Percentiles rank a stretch among this genome's conserved stretches.
Conservation (phyloP, 1,284 basidiomycete species). For the Waitea zeae region DNA sequence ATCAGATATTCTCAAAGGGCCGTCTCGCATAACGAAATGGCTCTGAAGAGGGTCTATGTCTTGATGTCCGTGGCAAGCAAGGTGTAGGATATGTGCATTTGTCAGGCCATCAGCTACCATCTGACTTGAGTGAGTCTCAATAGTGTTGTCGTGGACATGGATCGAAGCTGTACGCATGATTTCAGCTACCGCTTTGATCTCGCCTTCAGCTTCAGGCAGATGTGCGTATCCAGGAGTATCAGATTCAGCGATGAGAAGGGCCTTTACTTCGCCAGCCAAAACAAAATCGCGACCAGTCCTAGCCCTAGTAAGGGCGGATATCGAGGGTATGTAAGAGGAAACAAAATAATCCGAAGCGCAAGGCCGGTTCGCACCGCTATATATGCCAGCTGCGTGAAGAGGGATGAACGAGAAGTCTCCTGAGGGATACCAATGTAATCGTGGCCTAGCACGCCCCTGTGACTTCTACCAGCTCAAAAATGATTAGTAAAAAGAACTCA, state of each 20-base stretch:
- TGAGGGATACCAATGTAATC: constrained; percentile 11
- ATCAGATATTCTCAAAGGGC: constrained; percentile 5
- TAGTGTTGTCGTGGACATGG: neutral
- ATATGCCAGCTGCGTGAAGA: constrained; percentile 11
- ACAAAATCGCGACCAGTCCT: constrained; percentile 3
- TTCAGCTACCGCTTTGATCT: neutral
- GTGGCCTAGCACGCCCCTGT: constrained; percentile 1
- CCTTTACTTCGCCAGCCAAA: neutral
- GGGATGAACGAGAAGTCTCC: constrained; percentile 11
- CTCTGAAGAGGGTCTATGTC: constrained; percentile 5
- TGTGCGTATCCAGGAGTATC: neutral
- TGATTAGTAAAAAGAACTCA: neutral
- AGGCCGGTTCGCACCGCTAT: constrained; percentile 2
- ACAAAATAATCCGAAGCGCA: constrained; percentile 8
- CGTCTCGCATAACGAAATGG: constrained; percentile 7
- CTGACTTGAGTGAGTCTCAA: neutral
- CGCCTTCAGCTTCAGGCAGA: neutral
- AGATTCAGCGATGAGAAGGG: constrained; percentile 3
- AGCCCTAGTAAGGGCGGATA: constrained; percentile 4
- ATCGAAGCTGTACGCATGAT: neutral
- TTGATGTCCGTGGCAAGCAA: constrained; percentile 10
- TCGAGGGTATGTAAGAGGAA: constrained; percentile 12
- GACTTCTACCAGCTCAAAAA: neutral
- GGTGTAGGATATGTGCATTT: constrained; percentile 7
- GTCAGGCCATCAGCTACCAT: constrained; percentile 1